phyloP scores from a whole-genome alignment of 148 eudicot species.

The Fagopyrum homotropicum region DNA sequence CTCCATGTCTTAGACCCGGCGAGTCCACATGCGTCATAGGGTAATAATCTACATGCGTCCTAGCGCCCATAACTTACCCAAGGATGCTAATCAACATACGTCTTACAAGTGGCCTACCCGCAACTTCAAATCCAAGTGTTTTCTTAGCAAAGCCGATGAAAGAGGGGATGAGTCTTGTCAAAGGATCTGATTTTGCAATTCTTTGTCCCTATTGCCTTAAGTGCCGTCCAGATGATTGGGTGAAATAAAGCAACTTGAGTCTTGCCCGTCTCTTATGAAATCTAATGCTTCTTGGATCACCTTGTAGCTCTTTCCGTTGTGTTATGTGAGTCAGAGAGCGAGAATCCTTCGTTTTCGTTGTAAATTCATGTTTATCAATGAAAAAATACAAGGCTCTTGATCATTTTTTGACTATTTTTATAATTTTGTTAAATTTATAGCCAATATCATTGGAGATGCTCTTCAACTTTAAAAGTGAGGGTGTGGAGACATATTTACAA shows the following conservation, averaged over 20 bases:
- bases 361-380: no score
- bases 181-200: conserved; percentile 29
- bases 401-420: no score
- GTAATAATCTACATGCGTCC: no score
- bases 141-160: conserved; percentile 43
- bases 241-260: conserved; percentile 40
- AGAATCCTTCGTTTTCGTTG: conserved; percentile 83
- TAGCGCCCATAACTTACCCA: no score
- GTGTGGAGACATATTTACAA: no score
- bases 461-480: no score
- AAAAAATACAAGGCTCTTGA: no score
- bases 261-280: conserved; percentile 66
- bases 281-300: conserved; percentile 89
- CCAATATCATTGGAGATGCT: no score
- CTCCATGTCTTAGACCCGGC: no score
- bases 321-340: conserved; percentile 78
- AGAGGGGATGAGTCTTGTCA: conserved; percentile 38
- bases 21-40: no score
- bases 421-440: no score
- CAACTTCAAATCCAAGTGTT: conserved; percentile 48
- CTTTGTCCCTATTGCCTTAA: conserved; percentile 20
- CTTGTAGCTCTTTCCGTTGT: conserved; percentile 73
- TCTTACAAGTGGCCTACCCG: conserved; percentile 63
- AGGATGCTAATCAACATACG: no score
- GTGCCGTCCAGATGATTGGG: conserved; percentile 34